Base-by-base conservation (phyloP, 2,329 filamentous ascomycete genomes). In the Tolypocladium pustulatum region DNA sequence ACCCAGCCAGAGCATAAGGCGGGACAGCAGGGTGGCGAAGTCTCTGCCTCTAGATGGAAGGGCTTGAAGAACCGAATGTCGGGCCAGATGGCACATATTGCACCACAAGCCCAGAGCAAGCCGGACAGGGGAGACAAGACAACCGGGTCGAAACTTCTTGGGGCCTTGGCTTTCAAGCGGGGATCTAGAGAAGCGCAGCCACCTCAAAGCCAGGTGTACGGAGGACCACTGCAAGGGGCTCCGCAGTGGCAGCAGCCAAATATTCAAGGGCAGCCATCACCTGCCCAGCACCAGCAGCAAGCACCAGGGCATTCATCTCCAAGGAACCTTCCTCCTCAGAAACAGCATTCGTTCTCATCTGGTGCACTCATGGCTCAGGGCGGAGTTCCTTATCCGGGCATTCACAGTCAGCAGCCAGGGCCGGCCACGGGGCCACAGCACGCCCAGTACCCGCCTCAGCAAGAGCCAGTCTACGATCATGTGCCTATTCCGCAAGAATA, bases 401-500 rank as follows among this genome's bases (percentile, higher is more conserved):
- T 34, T 27, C 46, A 8, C 5, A 10, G 27, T 27, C 46, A 32
- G 46, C 46, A 32, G 36, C 10, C 30, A 53, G 49, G 30, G 9
- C 20, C 20, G 30, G 4, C 30, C 30, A 34, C 36, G 30, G 43
- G 32, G 36, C 22, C 22, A 25, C 43, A 27, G 43, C 51, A 54
- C 20, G 25, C 27, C n/a, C 22, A 37, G 37, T 22, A 12, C 30
- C 32, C 20, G n/a, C 20, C 27, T 20, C 54, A 59, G 20, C 53
- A 57, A 5, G 73, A 74, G 53, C 73, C 68, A 15, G 67, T 67
- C 34, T 76, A 76, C 41, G 72, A 65, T 3, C 64, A 65, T 15
- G 71, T 76, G 1, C 72, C 75, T 1, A 74, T 76, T 40, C 74
- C 75, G 0, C 63, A 60, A 32, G 67, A 69, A 15, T 76, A 77